Conservation (phyloP, 169 alveolate species). For the Plasmodium coatneyi region DNA sequence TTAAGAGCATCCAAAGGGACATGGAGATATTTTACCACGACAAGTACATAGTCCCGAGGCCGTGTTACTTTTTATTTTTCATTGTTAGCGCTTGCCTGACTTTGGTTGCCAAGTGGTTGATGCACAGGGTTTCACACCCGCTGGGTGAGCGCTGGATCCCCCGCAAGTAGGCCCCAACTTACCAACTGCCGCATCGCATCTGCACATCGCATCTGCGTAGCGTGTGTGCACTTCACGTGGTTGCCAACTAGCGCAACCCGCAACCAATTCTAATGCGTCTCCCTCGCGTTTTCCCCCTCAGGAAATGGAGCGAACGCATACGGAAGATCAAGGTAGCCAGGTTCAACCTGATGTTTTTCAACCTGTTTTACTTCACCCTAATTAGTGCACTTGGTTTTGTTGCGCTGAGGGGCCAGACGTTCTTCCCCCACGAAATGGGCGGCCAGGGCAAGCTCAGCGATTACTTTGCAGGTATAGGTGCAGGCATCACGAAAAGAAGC, state of each 20-base stretch:
- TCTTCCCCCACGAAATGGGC: conserved; percentile 52
- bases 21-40: conserved; percentile 4
- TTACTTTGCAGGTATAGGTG: conserved; percentile 14
- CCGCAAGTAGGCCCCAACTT: conserved; percentile 55
- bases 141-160: conserved; percentile 25
- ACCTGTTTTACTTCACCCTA: conserved; percentile 42
- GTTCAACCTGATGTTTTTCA: conserved; percentile 59
- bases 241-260: background rate
- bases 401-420: conserved; percentile 24
- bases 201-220: background rate
- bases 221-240: background rate
- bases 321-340: conserved; percentile 89
- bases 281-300: conserved; percentile 25
- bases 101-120: background rate
- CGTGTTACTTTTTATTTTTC: conserved; percentile 18
- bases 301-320: conserved; percentile 92
- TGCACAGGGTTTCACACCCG: conserved; percentile 3
- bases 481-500: background rate
- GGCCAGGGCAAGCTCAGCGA: conserved; percentile 54
- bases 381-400: conserved; percentile 48
- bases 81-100: conserved; percentile 45
- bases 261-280: background rate
- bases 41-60: conserved; percentile 1
- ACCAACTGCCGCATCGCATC: background rate
- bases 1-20: conserved; percentile 3